Conservation (phyloP, 2,329 filamentous ascomycete genomes). For the Dothideomycetidae sp. region DNA sequence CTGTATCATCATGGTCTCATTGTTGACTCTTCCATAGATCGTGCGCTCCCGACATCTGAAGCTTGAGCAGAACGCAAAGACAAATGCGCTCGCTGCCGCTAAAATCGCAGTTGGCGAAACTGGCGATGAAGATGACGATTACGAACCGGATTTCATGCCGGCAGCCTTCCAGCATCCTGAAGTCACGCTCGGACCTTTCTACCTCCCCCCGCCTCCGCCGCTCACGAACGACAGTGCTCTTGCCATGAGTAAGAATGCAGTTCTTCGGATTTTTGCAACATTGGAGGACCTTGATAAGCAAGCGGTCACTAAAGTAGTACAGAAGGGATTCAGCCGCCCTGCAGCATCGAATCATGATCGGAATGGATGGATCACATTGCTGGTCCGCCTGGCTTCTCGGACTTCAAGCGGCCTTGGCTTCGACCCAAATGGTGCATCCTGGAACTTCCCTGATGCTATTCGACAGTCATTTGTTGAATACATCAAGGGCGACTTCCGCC, state of each 20-base stretch:
- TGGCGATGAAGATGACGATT: constrained; percentile 77
- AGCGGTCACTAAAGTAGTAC: constrained; percentile 33
- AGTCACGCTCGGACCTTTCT: constrained; percentile 58
- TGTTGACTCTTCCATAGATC: constrained; percentile 20
- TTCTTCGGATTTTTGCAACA: constrained; percentile 64
- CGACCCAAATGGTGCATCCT: constrained; percentile 34
- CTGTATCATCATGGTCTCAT: neutral
- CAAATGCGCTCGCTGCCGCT: constrained; percentile 18
- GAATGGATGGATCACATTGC: constrained; percentile 81
- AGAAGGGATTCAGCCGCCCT: constrained; percentile 66
- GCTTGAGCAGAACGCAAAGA: constrained; percentile 21
- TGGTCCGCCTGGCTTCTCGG: constrained; percentile 73
- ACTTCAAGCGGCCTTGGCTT: constrained; percentile 57
- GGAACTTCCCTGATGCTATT: too few species aligned
- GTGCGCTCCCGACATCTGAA: constrained; percentile 29
- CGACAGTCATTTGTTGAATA: constrained; percentile 72
- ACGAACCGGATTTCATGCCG: constrained; percentile 68
- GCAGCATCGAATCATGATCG: constrained; percentile 64
- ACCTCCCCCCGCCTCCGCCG: constrained; percentile 60
- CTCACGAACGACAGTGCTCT: constrained; percentile 57
- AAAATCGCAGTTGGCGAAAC: constrained; percentile 22
- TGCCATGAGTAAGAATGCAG: constrained; percentile 59
- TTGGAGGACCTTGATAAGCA: constrained; percentile 60
- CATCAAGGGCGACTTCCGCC: constrained; percentile 81
- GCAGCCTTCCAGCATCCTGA: constrained; percentile 23